Base-by-base conservation (phyloP, 2,329 filamentous ascomycete species). In the Balansia obtecta region DNA sequence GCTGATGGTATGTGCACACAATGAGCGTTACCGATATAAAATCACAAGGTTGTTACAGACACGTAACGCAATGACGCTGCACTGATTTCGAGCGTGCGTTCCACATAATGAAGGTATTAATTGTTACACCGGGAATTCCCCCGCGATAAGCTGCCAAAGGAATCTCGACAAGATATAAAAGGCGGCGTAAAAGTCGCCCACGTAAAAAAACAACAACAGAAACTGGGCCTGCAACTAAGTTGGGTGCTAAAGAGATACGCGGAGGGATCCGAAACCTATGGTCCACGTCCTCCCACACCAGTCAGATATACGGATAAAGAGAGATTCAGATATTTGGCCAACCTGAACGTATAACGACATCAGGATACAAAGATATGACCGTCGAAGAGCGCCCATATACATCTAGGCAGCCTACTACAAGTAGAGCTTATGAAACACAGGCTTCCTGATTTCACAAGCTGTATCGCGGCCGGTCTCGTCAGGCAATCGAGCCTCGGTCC, bases 121-220 rank as follows among this genome's bases (percentile, higher is more conserved):
- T 69, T 69, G 53, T 68, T 68, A 30, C 67, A 30, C 76, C 79
- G 0, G 77, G 79, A 22, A 80, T 65, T 7, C 78, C 69, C 18
- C 74, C 78, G 50, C 79, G 71, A 57, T 76, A 78, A 3, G 71
- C 69, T 1, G 80, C 77, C 53, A 81, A 79, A 0, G 76, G 69
- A 48, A 80, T 75, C 58, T 83, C 79, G 30, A 77, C 74, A n/a
- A 79, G 71, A 57, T 79, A 81, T 4, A 77, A 70, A 70, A 1
- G 79, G 79, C 0, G 76, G 77, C 1, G 77, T 75, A 2, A 74
- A 71, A 15, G 72, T 69, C 2, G 74, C 72, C 48, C 80, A 75
- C 1, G 74, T 72, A 37, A 78, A 75, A 45, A 78, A 78, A 79
- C 55, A 74, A 75, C 3, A 69, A 68, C 1, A 75, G 53, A 56